Evolutionary conservation across 2,329 filamentous ascomycete species (phyloP).

Genomic region (Paramyrothecium roridum): DNA sequence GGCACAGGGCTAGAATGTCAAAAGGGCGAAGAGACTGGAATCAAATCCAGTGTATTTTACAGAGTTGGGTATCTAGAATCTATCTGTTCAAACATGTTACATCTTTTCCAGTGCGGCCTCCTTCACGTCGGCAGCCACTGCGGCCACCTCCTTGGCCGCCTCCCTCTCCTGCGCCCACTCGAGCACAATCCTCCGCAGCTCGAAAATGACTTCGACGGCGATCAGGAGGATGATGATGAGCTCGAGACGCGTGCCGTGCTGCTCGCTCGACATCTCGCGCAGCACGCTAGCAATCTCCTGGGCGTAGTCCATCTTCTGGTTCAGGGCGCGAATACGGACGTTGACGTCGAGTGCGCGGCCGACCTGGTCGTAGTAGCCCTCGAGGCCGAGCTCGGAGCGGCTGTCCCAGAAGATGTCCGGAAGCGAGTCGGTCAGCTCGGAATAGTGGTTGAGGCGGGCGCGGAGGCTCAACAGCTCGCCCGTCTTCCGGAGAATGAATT

Average conservation of each 20-base stretch:
- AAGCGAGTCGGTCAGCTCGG: conserved; percentile 89
- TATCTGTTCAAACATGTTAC: not conserved
- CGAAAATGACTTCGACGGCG: conserved; percentile 86
- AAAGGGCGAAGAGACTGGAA: too few relatives aligned
- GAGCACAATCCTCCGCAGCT: conserved; percentile 70
- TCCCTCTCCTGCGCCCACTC: conserved; percentile 47
- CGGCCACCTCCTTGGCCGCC: conserved; percentile 6
- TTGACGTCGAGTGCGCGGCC: conserved; percentile 87
- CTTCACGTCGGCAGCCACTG: not conserved
- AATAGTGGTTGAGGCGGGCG: conserved; percentile 94
- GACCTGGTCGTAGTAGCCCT: conserved; percentile 93
- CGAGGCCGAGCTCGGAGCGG: conserved; percentile 81
- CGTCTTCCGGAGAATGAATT: conserved; percentile 88
- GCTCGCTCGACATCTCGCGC: conserved; percentile 84
- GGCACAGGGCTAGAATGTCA: not conserved
- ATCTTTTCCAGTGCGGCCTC: not conserved
- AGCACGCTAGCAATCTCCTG: conserved; percentile 91
- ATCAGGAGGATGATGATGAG: conserved; percentile 97
- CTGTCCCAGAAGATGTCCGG: conserved; percentile 98
- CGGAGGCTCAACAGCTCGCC: conserved; percentile 86
- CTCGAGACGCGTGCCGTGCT: conserved; percentile 82
- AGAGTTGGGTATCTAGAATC: conserved; percentile 1
- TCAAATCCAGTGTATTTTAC: not conserved
- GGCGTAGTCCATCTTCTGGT: conserved; percentile 97
- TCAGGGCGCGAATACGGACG: conserved; percentile 84